A percentile compares a stretch with the other conserved stretches of the same genome.
phyloP scores from a whole-genome alignment of 441 rosid species.

The Adansonia gregorii region DNA sequence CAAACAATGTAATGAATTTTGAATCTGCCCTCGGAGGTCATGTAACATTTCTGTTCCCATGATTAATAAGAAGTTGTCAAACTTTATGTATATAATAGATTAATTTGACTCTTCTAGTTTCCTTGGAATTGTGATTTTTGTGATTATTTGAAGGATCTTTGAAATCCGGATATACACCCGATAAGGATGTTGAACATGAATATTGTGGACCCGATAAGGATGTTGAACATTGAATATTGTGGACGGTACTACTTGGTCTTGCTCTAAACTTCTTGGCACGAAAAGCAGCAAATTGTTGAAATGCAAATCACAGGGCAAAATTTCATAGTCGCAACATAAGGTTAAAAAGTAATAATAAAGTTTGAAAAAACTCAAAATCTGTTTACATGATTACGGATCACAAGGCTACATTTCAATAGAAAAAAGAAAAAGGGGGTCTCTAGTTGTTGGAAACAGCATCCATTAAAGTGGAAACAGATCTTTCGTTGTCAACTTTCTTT shows the following conservation, averaged over 20 bases:
- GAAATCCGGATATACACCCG: too few species aligned
- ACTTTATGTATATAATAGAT: neutral
- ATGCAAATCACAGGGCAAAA: neutral
- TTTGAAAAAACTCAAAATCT: neutral
- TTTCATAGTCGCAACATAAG: neutral
- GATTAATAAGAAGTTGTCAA: constrained; percentile 10
- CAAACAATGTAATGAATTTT: constrained; percentile 35
- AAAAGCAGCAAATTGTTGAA: neutral
- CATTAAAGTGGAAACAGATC: constrained; percentile 4
- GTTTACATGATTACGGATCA: neutral
- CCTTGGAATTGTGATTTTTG: neutral
- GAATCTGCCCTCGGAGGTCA: constrained; percentile 33
- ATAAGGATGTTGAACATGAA: too few species aligned
- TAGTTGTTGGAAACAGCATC: constrained; percentile 1
- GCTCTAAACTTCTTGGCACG: neutral
- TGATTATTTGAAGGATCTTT: too few species aligned
- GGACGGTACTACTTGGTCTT: too few species aligned
- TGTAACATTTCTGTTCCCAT: constrained; percentile 24
- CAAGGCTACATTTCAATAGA: neutral
- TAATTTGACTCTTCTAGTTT: neutral
- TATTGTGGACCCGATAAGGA: too few species aligned
- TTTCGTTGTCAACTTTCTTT: neutral
- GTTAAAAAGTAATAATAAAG: neutral
- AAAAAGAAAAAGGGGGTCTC: neutral
- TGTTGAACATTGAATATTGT: too few species aligned